Evolutionary conservation across 768 basidiomycete species (phyloP).

Genomic region (Leccinellum rugosiceps): DNA sequence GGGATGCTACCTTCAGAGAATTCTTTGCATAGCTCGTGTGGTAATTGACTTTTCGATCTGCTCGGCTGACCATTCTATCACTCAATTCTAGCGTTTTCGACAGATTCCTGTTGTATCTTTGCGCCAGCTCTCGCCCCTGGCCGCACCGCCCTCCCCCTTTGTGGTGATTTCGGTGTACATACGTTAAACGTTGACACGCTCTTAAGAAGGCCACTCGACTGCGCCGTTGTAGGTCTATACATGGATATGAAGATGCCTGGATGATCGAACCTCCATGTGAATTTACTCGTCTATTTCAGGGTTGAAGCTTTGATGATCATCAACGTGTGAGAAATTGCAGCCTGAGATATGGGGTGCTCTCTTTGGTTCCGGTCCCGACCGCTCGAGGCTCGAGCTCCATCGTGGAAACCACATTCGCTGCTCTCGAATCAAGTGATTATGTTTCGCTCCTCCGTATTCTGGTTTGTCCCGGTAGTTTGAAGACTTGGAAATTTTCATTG

Average conservation of each 20-base stretch:
- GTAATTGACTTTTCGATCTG: neutral
- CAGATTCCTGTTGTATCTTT: neutral
- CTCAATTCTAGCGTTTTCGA: neutral
- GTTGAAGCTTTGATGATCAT: conserved; percentile 1
- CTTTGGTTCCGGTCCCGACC: conserved; percentile 2
- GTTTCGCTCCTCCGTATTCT: neutral
- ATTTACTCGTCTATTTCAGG: conserved; percentile 9
- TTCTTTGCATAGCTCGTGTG: neutral
- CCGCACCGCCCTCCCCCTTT: neutral
- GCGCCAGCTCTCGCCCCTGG: neutral
- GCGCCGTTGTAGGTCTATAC: neutral
- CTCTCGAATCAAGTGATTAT: neutral
- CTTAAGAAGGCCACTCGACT: neutral
- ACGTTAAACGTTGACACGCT: neutral
- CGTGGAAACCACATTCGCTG: neutral
- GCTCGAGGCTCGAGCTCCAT: neutral
- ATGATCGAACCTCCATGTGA: neutral
- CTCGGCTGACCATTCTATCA: neutral
- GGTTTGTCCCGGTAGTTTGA: neutral
- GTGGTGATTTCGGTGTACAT: neutral
- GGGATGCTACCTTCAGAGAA: neutral
- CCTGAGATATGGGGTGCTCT: neutral
- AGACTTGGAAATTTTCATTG: neutral
- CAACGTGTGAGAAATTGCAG: neutral
- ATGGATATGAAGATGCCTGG: neutral